phyloP scores from a whole-genome alignment of 129 eudicot genomes.

The Artemisia argyi region DNA sequence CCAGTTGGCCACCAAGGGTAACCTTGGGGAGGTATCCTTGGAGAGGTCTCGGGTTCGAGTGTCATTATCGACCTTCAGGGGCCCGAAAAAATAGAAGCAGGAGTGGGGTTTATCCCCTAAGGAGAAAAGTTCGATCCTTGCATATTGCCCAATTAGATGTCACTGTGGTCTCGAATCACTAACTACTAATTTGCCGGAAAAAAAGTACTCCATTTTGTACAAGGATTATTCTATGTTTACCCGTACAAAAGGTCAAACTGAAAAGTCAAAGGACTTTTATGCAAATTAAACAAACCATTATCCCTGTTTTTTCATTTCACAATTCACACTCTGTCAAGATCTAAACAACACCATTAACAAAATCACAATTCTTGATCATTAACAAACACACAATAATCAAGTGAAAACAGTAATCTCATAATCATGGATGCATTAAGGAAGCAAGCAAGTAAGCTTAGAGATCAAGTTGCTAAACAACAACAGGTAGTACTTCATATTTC shows the following conservation, averaged over 20 bases:
- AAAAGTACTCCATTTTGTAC: too few relatives aligned
- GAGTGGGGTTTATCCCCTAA: too few relatives aligned
- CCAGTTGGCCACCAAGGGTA: too few relatives aligned
- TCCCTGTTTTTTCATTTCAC: not conserved
- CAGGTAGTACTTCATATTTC: constrained; percentile 55
- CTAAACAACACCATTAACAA: constrained; percentile 9
- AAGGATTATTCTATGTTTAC: too few relatives aligned
- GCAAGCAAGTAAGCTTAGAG: constrained; percentile 92
- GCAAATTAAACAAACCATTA: constrained; percentile 11
- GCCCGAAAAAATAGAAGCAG: too few relatives aligned
- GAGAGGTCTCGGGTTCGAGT: too few relatives aligned
- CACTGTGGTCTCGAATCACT: too few relatives aligned
- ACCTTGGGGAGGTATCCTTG: too few relatives aligned
- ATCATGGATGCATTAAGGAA: constrained; percentile 90
- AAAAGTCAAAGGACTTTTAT: constrained; percentile 17
- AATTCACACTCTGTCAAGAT: constrained; percentile 35
- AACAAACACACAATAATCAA: not conserved
- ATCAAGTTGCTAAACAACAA: constrained; percentile 96
- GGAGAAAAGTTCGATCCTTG: too few relatives aligned
- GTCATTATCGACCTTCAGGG: too few relatives aligned
- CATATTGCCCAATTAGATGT: too few relatives aligned
- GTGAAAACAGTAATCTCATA: not conserved
- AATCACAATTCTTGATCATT: not conserved
- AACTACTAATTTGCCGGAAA: too few relatives aligned
- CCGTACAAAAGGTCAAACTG: not conserved